These are phyloP conservation scores for Posidonia australis DNA, from an alignment of 106 monocot species.

Conservation along the genomic window DNA sequence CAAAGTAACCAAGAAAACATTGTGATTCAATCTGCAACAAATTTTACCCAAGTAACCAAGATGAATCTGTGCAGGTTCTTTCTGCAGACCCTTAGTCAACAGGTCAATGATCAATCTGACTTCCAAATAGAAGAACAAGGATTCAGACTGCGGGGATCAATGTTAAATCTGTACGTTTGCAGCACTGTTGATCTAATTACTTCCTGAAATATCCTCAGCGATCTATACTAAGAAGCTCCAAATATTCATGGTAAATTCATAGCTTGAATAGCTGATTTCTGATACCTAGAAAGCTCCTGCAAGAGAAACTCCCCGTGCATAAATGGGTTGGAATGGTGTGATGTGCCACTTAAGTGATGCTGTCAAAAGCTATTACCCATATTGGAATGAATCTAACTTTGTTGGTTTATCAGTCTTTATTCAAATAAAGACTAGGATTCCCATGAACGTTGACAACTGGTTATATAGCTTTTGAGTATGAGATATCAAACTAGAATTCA, in stretches of 20 bases:
- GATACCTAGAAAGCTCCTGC: background rate
- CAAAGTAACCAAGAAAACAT: background rate
- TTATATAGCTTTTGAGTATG: too few relatives aligned
- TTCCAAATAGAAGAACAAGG: slow-evolving; percentile 36
- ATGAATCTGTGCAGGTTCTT: slow-evolving; percentile 75
- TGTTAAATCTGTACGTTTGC: slow-evolving; percentile 10
- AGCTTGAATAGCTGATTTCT: slow-evolving; percentile 16
- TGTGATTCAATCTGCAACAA: slow-evolving; percentile 12
- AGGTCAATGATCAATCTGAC: slow-evolving; percentile 16
- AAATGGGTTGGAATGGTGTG: background rate
- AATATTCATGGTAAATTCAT: slow-evolving; percentile 23
- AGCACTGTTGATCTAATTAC: slow-evolving; percentile 19
- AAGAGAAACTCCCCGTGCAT: background rate
- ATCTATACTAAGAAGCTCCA: slow-evolving; percentile 26
- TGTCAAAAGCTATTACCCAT: background rate
- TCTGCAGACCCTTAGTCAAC: slow-evolving; percentile 36
- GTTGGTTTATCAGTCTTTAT: background rate
- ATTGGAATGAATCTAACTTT: background rate
- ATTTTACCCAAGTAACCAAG: slow-evolving; percentile 27
- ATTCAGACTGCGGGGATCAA: slow-evolving; percentile 28
- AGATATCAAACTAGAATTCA: too few relatives aligned
- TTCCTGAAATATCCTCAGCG: slow-evolving; percentile 18
- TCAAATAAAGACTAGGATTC: too few relatives aligned
- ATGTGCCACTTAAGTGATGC: background rate
- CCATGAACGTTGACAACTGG: too few relatives aligned